Conservation (phyloP, 106 monocot species). For the Hemerocallis citrina region DNA sequence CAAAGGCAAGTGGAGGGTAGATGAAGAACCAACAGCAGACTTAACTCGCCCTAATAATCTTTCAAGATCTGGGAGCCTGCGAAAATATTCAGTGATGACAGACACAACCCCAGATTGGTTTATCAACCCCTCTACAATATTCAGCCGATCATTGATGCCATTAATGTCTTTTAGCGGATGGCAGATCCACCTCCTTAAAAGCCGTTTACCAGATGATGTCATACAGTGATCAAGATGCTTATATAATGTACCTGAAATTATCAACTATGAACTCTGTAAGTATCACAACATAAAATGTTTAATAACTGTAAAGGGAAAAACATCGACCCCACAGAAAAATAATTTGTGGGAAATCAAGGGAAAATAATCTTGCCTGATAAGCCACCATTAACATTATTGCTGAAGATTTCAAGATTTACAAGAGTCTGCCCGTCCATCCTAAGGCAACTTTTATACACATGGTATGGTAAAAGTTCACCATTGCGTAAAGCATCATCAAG, state of each 20-base stretch:
- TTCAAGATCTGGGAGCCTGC: conserved; percentile 80
- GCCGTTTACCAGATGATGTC: conserved; percentile 72
- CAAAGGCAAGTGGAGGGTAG: conserved; percentile 43
- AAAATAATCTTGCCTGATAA: conserved; percentile 39
- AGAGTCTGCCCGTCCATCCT: conserved; percentile 97
- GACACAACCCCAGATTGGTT: conserved; percentile 41
- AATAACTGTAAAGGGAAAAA: background rate
- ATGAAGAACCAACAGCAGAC: conserved; percentile 49
- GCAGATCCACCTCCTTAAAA: conserved; percentile 90
- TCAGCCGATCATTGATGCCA: conserved; percentile 72
- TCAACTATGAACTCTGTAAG: background rate
- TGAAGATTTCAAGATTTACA: conserved; percentile 92
- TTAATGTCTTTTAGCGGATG: conserved; percentile 63
- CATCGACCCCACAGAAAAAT: background rate
- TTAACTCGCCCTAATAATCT: conserved; percentile 72
- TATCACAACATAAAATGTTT: background rate
- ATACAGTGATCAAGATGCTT: conserved; percentile 79
- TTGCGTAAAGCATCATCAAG: conserved; percentile 69
- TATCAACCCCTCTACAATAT: conserved; percentile 71
- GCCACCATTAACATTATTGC: conserved; percentile 76
- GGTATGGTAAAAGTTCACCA: conserved; percentile 89
- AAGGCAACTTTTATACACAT: conserved; percentile 71
- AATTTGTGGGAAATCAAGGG: background rate
- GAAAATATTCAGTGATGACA: conserved; percentile 40
- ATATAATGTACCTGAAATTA: conserved; percentile 64